A percentile compares a stretch with the other conserved stretches of the same genome.
Conservation (phyloP, 208 protist species). For the Crithidia expoeki region DNA sequence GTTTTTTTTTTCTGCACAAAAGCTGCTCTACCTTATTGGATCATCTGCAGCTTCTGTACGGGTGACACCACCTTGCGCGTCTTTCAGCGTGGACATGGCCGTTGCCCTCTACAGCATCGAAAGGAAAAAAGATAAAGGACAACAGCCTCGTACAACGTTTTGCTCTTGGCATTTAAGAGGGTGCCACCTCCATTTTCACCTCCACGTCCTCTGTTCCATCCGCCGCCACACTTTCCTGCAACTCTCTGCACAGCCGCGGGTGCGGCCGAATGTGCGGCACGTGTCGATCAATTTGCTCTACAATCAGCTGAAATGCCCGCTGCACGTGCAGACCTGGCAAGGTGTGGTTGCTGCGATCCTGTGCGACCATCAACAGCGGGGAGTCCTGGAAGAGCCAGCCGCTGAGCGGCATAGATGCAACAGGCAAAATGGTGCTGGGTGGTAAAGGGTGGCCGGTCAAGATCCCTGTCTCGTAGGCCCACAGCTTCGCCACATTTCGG, state of each 20-base stretch:
- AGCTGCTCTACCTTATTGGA: too few relatives aligned
- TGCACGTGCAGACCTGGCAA: constrained; percentile 71
- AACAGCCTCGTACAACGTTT: too few relatives aligned
- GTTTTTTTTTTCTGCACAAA: too few relatives aligned
- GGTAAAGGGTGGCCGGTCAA: constrained; percentile 72
- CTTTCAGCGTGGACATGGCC: too few relatives aligned
- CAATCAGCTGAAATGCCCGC: constrained; percentile 59
- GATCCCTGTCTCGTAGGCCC: constrained; percentile 94
- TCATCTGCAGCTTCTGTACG: too few relatives aligned
- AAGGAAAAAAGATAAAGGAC: too few relatives aligned
- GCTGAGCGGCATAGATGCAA: constrained; percentile 68
- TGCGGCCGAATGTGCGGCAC: constrained; percentile 54
- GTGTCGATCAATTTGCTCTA: constrained; percentile 81
- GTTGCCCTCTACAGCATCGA: too few relatives aligned
- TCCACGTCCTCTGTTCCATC: too few relatives aligned
- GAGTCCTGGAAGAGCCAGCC: constrained; percentile 88
- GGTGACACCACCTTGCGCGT: too few relatives aligned
- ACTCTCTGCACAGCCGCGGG: constrained; percentile 23
- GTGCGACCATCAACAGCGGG: constrained; percentile 69
- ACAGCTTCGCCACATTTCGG: constrained; percentile 98
- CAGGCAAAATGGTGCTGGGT: constrained; percentile 66
- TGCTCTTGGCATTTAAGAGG: too few relatives aligned
- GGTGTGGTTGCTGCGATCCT: constrained; percentile 73
- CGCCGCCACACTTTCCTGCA: background rate
- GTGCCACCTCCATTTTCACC: too few relatives aligned